Base-by-base conservation (phyloP, 2,329 filamentous ascomycete species). In the Raffaelea albimanens region DNA sequence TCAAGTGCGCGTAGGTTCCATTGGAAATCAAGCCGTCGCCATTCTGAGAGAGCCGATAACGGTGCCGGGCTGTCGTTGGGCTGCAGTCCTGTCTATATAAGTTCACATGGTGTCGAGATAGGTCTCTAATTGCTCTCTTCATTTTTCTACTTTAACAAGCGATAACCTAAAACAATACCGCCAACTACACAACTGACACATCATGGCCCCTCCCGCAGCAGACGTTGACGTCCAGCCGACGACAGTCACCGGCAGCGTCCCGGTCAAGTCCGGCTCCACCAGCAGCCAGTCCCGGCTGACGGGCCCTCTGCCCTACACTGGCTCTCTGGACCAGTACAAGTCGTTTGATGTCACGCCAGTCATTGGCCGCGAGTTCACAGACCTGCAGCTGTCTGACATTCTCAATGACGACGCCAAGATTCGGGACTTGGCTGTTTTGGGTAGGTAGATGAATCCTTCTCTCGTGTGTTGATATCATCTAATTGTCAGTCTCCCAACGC, bases 281-380 rank as follows among this genome's bases (percentile, higher is more conserved):
- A 38, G 34, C 34, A 38, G 14, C n/a, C 16, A 9, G 10, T n/a
- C 13, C 34, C 13, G 14, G 34, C 34, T 38, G 14, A n/a, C 18
- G 5, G 34, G 34, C 7, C 61, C 59, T 5, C 55, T 62, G 8
- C 46, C 31, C 2, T 61, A 61, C 49, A 57, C 57, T 0, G 56
- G 58, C 14, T 55, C 48, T 18, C 52, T 62, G 14, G 58, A 61
- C 47, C 33, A 52, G 2, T 63, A 60, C 45, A 54, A 62, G 51
- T 56, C 58, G 4, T 61, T 61, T 45, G 65, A 67, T 48, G 55
- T 71, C 21, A 76, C 73, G 16, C 72, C 72, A 8, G 65, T 69
- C 40, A 74, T 76, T 39, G 73, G 73, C 1, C 67, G 67, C 29
- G 72, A 76, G 55, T 76, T 69, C 54, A 57, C 57, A 10, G 59